phyloP scores from a whole-genome alignment of 768 basidiomycete genomes.

The Crassisporium funariophilum region DNA sequence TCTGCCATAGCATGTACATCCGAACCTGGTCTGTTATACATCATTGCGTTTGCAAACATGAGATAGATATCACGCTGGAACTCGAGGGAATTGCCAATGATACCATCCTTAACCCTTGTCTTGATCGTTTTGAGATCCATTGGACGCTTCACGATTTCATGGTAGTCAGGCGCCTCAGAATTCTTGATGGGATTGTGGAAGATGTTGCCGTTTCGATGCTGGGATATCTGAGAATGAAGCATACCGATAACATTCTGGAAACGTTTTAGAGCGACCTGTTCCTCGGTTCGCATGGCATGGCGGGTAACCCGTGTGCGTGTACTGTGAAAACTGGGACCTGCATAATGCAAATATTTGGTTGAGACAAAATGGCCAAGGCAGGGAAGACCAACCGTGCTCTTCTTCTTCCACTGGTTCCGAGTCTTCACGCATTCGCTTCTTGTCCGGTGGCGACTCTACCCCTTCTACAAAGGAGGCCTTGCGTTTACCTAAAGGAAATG shows the following conservation, averaged over 20 bases:
- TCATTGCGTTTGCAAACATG: constrained; percentile 97
- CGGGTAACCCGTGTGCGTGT: constrained; percentile 33
- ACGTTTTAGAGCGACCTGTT: constrained; percentile 61
- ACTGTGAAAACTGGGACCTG: constrained; percentile 33
- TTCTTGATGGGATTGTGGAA: constrained; percentile 90
- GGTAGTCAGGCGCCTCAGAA: constrained; percentile 89
- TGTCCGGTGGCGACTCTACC: constrained; percentile 50
- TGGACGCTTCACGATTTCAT: constrained; percentile 89
- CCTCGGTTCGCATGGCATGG: constrained; percentile 43
- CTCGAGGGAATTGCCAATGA: constrained; percentile 79
- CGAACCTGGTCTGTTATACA: constrained; percentile 89
- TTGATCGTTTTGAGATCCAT: constrained; percentile 97
- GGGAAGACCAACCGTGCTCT: constrained; percentile 45
- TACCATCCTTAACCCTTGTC: constrained; percentile 78
- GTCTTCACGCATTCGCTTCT: constrained; percentile 64
- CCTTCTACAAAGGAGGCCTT: constrained; percentile 58
- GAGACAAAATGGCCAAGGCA: constrained; percentile 9
- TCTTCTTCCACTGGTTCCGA: constrained; percentile 71
- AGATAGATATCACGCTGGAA: constrained; percentile 88
- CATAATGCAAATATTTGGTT: neutral
- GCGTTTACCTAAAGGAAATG: constrained; percentile 53
- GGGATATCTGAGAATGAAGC: constrained; percentile 80
- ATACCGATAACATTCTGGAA: constrained; percentile 83
- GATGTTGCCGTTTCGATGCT: constrained; percentile 86
- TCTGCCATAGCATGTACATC: constrained; percentile 91